Conservation (phyloP, 75 land plant species). For the Adiantum capillusveneris region DNA sequence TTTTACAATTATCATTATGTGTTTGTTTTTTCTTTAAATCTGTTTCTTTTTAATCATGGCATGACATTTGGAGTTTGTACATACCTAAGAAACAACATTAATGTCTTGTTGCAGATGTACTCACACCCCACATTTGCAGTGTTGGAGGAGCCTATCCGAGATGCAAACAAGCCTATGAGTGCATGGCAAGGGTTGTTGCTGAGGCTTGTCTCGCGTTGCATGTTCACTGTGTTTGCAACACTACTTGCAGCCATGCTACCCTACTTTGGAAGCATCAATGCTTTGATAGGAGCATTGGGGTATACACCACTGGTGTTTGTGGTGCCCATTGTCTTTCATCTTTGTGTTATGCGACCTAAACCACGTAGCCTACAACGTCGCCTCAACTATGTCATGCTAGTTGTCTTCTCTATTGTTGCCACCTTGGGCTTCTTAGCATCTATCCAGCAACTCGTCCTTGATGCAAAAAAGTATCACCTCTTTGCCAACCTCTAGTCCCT, state of each 20-base stretch:
- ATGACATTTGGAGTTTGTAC: no score
- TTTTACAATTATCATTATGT: no score
- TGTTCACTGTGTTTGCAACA: slow-evolving; percentile 20
- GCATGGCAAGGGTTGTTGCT: slow-evolving; percentile 19
- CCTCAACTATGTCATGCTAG: slow-evolving; percentile 13
- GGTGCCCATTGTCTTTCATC: slow-evolving; percentile 22
- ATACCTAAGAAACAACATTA: no score
- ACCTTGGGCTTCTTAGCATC: slow-evolving; percentile 19
- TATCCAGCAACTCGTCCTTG: slow-evolving; percentile 22
- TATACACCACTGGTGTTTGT: slow-evolving; percentile 26
- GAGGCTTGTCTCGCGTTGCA: slow-evolving; percentile 12
- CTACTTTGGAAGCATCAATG: slow-evolving; percentile 32
- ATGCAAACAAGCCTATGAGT: slow-evolving; percentile 9
- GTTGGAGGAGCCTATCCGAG: slow-evolving; percentile 9
- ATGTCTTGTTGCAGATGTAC: slow-evolving; percentile 21
- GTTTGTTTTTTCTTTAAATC: no score
- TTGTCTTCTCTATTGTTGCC: slow-evolving; percentile 12
- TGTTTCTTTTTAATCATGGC: no score
- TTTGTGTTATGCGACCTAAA: slow-evolving; percentile 11
- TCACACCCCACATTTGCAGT: slow-evolving; percentile 33
- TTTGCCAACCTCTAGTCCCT: slow-evolving; percentile 20
- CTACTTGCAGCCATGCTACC: slow-evolving; percentile 29
- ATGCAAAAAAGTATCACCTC: slow-evolving; percentile 16
- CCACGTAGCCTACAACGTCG: slow-evolving; percentile 7
- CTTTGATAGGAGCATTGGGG: slow-evolving; percentile 28